These are phyloP conservation scores for Botryotinia calthae DNA, from an alignment of 2,329 filamentous ascomycete genomes.

Conservation along the genomic window DNA sequence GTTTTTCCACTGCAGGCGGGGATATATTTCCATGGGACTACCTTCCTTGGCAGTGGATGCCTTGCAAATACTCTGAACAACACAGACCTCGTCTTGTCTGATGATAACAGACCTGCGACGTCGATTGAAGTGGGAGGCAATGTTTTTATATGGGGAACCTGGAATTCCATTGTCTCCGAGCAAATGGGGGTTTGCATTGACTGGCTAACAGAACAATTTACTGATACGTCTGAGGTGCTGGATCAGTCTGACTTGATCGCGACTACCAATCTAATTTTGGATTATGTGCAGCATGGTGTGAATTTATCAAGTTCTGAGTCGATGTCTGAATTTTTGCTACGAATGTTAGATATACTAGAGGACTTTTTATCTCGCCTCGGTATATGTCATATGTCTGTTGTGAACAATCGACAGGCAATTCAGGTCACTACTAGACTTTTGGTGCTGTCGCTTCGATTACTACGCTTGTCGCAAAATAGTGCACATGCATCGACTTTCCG, in stretches of 20 bases:
- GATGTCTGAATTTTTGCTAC: conserved; percentile 30
- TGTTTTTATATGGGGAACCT: conserved; percentile 52
- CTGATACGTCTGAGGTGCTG: conserved; percentile 6
- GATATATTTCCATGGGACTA: conserved; percentile 59
- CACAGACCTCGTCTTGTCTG: conserved; percentile 31
- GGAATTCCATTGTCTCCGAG: conserved; percentile 58
- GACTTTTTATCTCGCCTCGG: conserved; percentile 31
- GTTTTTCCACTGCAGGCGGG: conserved; percentile 55
- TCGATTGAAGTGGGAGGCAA: conserved; percentile 50
- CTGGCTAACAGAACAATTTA: conserved; percentile 50
- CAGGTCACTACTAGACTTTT: conserved; percentile 30
- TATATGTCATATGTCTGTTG: background rate
- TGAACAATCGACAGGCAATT: conserved; percentile 18
- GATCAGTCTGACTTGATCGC: conserved; percentile 21
- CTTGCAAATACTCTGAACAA: conserved; percentile 41
- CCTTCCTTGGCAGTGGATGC: conserved; percentile 55
- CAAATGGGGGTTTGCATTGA: conserved; percentile 62
- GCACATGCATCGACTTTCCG: conserved; percentile 35
- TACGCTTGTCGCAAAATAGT: conserved; percentile 43
- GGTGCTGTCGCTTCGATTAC: conserved; percentile 42
- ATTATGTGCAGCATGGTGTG: conserved; percentile 35
- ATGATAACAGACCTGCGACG: conserved; percentile 34
- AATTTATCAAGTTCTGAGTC: conserved; percentile 25
- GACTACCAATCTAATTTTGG: conserved; percentile 30
- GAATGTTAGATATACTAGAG: conserved; percentile 35